Conservation (phyloP, 345 rosid species). For the Ceriops tagal region DNA sequence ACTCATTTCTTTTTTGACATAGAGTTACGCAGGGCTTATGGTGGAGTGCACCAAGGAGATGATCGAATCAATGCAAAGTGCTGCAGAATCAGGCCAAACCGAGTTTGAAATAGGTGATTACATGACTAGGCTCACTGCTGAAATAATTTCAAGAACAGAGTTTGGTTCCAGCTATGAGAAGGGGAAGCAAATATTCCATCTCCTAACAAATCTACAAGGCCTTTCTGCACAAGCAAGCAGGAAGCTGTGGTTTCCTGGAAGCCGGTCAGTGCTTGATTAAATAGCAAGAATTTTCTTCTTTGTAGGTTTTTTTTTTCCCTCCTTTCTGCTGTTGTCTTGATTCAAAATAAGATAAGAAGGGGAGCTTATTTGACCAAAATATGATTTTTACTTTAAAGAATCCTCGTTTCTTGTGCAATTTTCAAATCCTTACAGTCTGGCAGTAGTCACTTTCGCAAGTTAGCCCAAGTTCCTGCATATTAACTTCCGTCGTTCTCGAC, state of each 20-base stretch:
- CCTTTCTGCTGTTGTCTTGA: not conserved
- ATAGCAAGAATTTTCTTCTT: not conserved
- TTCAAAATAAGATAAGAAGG: not conserved
- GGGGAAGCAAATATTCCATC: conserved; percentile 72
- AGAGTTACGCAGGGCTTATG: conserved; percentile 82
- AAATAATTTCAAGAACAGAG: conserved; percentile 83
- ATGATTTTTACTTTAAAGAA: no score
- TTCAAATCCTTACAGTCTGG: no score
- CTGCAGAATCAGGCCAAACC: conserved; percentile 39
- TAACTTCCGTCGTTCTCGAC: not conserved
- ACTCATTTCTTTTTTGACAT: not conserved
- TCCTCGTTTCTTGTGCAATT: no score
- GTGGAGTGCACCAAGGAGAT: conserved; percentile 71
- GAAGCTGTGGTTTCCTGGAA: conserved; percentile 84
- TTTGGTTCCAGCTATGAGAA: conserved; percentile 72
- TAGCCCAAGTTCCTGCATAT: conserved; percentile 1
- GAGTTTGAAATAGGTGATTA: conserved; percentile 86
- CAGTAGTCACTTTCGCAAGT: conserved; percentile 8
- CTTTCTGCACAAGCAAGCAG: conserved; percentile 79
- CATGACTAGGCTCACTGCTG: conserved; percentile 72
- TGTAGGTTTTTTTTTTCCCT: not conserved
- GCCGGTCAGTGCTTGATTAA: conserved; percentile 47
- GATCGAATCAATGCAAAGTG: conserved; percentile 50
- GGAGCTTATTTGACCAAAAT: not conserved
- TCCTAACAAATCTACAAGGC: conserved; percentile 55